phyloP scores from a whole-genome alignment of 2,329 filamentous ascomycete species.

The Cercospora sesami region DNA sequence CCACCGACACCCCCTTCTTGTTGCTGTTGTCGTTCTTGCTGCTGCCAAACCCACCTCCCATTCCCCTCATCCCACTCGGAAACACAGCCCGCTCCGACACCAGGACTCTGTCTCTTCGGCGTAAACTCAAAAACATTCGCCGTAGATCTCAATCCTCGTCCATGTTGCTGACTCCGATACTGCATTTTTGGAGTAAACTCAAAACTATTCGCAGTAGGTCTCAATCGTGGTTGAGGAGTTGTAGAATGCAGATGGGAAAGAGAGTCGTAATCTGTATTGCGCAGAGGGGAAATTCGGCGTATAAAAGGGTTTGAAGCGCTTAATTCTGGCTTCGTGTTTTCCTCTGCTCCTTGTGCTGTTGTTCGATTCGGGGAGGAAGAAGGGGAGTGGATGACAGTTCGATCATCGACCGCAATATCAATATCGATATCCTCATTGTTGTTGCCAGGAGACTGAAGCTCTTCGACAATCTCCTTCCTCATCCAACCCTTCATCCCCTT shows the following conservation, averaged over 20 bases:
- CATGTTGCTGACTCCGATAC: background rate
- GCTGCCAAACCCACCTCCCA: background rate
- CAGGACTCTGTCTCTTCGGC: background rate
- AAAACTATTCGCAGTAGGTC: background rate
- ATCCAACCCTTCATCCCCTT: background rate
- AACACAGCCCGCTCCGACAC: background rate
- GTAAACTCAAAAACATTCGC: background rate
- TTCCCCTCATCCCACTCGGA: background rate
- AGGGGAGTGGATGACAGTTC: background rate
- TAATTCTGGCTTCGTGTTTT: background rate
- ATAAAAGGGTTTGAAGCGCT: slow-evolving; percentile 3
- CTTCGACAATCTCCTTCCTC: background rate
- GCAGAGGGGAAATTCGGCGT: background rate
- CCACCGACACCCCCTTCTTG: background rate
- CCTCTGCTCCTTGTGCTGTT: background rate
- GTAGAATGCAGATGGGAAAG: background rate
- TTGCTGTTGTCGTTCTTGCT: no score
- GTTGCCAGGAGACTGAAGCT: background rate
- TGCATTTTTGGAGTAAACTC: background rate
- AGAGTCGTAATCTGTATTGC: slow-evolving; percentile 2
- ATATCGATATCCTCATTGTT: background rate
- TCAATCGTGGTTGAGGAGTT: background rate
- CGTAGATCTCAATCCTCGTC: background rate
- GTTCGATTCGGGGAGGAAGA: background rate
- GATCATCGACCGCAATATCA: background rate